Conservation (phyloP, 495 filamentous ascomycete species). For the Articulospora tetracladia region DNA sequence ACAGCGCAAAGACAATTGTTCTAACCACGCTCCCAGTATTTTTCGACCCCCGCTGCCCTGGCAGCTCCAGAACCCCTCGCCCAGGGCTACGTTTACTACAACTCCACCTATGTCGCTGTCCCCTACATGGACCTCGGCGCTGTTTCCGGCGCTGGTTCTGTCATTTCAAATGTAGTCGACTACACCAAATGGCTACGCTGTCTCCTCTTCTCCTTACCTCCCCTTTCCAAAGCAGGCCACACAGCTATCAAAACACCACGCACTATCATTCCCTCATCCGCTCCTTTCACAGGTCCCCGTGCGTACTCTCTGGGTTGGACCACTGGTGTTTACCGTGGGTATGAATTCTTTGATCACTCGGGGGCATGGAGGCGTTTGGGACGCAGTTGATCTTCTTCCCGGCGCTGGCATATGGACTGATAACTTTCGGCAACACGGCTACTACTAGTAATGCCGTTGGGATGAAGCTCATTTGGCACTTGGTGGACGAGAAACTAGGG, state of each 20-base stretch:
- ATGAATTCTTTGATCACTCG: slow-evolving; percentile 39
- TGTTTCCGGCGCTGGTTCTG: slow-evolving; percentile 44
- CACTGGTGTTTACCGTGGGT: slow-evolving; percentile 38
- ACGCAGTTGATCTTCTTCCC: slow-evolving; percentile 44
- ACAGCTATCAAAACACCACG: slow-evolving; percentile 34
- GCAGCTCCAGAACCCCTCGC: slow-evolving; percentile 22
- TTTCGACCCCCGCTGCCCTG: slow-evolving; percentile 35
- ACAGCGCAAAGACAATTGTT: too few species aligned
- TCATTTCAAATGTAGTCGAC: slow-evolving; percentile 48
- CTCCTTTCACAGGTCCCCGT: slow-evolving; percentile 17
- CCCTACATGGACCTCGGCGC: slow-evolving; percentile 26
- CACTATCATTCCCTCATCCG: slow-evolving; percentile 23
- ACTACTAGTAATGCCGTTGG: slow-evolving; percentile 27
- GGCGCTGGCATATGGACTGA: slow-evolving; percentile 38
- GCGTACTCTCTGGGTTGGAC: slow-evolving; percentile 45
- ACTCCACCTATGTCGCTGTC: slow-evolving; percentile 16
- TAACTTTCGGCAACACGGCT: slow-evolving; percentile 41
- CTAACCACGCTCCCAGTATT: too few species aligned
- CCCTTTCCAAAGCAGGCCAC: slow-evolving; percentile 33
- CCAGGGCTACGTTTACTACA: slow-evolving; percentile 26
- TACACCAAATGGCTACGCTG: slow-evolving; percentile 47
- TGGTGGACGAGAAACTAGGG: slow-evolving; percentile 38
- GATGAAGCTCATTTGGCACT: slow-evolving; percentile 30
- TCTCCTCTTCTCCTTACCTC: slow-evolving; percentile 24
- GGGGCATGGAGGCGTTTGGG: slow-evolving; percentile 42